Conservation (phyloP, 805 yeast genomes). For the Teunomyces barrocoloradensis region DNA sequence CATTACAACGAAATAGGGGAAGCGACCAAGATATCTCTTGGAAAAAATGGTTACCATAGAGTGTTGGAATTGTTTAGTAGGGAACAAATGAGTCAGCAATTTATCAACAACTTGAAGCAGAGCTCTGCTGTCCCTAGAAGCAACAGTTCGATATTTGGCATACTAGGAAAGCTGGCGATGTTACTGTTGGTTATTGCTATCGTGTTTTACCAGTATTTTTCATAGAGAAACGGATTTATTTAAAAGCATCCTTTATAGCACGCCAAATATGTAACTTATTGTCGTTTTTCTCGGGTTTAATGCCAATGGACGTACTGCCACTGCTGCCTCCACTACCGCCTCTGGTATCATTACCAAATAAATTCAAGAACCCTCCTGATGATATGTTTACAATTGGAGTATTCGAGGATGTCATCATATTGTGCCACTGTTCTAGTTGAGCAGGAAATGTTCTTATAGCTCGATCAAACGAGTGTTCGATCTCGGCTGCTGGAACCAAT, state of each 20-base stretch:
- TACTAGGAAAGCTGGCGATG: conserved; percentile 10
- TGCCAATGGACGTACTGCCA: neutral
- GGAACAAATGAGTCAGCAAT: conserved; percentile 40
- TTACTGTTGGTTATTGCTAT: conserved; percentile 5
- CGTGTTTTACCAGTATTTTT: neutral
- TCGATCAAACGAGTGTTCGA: conserved; percentile 17
- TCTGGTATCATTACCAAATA: conserved; percentile 7
- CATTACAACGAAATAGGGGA: conserved; percentile 26
- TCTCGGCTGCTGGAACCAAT: conserved; percentile 25
- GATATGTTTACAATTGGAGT: neutral
- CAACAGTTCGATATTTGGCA: neutral
- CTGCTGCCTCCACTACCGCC: conserved; percentile 10
- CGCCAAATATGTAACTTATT: conserved; percentile 22
- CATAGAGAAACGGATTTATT: neutral
- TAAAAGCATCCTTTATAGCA: conserved; percentile 27
- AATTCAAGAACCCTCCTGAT: conserved; percentile 5
- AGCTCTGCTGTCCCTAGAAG: neutral
- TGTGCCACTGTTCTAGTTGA: conserved; percentile 16
- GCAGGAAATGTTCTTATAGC: conserved; percentile 13
- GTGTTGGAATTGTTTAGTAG: conserved; percentile 43
- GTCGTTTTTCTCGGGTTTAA: neutral
- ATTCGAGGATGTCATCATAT: conserved; percentile 3
- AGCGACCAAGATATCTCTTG: conserved; percentile 20
- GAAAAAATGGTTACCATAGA: conserved; percentile 36
- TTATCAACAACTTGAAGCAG: conserved; percentile 15